These are phyloP conservation scores for Noccaea caerulescens DNA, from an alignment of 345 rosid species.

Conservation along the genomic window DNA sequence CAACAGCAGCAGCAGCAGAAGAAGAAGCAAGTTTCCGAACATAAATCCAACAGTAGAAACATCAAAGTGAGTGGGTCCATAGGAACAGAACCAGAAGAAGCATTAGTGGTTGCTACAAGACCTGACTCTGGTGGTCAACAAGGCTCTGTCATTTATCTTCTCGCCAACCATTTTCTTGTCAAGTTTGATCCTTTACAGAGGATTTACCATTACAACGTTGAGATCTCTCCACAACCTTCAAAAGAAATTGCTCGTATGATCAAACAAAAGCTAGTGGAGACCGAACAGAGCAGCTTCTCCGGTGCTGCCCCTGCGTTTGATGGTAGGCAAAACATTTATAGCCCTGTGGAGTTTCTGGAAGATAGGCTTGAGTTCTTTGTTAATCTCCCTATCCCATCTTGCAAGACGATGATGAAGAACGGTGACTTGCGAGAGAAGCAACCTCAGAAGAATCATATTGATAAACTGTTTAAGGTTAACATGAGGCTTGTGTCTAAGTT, in stretches of 20 bases:
- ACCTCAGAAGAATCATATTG: slow-evolving; percentile 54
- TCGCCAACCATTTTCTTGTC: slow-evolving; percentile 94
- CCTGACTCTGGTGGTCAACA: slow-evolving; percentile 89
- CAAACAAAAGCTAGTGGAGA: slow-evolving; percentile 73
- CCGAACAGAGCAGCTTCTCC: slow-evolving; percentile 56
- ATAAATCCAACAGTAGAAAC: slow-evolving; percentile 51
- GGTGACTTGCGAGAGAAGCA: slow-evolving; percentile 57
- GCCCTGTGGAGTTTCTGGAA: slow-evolving; percentile 80
- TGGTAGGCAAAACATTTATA: slow-evolving; percentile 79
- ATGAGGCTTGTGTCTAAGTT: slow-evolving; percentile 83
- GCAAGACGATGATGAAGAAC: slow-evolving; percentile 39
- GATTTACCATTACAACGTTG: slow-evolving; percentile 91
- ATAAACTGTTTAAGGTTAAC: slow-evolving; percentile 62
- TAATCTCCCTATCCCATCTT: slow-evolving; percentile 77
- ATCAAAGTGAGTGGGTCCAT: slow-evolving; percentile 45
- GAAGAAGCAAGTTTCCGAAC: slow-evolving; percentile 41
- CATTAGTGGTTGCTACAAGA: slow-evolving; percentile 66
- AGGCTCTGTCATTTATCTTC: slow-evolving; percentile 72
- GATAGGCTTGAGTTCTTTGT: slow-evolving; percentile 86
- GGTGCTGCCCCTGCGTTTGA: slow-evolving; percentile 81
- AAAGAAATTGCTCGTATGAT: slow-evolving; percentile 85
- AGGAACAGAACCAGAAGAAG: slow-evolving; percentile 16
- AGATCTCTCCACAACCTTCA: slow-evolving; percentile 78
- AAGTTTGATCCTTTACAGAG: slow-evolving; percentile 64
- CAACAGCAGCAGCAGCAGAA: slow-evolving; percentile 42